Evolutionary conservation across 306 rosid genomes (phyloP).

Genomic region (Glycyrrhiza uralensis): DNA sequence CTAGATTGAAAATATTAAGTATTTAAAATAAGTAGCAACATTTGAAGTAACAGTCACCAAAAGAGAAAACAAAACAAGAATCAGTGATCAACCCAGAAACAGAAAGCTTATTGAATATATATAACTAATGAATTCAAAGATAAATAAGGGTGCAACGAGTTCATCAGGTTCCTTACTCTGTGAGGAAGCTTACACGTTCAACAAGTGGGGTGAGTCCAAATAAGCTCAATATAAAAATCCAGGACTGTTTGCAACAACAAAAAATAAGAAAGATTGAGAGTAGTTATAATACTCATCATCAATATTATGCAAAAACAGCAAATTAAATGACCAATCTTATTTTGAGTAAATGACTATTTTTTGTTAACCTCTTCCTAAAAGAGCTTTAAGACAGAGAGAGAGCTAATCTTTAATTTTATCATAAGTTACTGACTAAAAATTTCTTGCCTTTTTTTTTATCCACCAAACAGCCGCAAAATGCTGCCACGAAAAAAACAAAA

Average conservation of each 20-base stretch:
- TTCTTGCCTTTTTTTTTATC: too few relatives aligned
- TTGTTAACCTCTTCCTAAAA: too few relatives aligned
- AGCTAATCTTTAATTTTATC: too few relatives aligned
- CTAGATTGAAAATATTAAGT: too few relatives aligned
- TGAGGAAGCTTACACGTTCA: constrained; percentile 90
- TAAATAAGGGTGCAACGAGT: background rate
- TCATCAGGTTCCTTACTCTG: constrained; percentile 63
- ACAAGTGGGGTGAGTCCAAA: constrained; percentile 86
- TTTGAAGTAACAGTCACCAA: constrained; percentile 5
- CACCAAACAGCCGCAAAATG: too few relatives aligned
- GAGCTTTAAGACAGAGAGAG: too few relatives aligned
- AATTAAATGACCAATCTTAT: background rate
- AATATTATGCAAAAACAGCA: background rate
- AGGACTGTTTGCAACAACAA: constrained; percentile 52
- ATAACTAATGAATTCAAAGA: background rate
- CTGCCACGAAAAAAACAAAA: too few relatives aligned
- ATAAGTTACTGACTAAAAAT: too few relatives aligned
- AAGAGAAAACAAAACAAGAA: background rate
- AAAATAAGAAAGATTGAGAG: background rate
- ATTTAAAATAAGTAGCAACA: too few relatives aligned
- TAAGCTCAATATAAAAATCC: constrained; percentile 78
- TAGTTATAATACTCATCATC: background rate
- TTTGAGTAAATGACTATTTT: too few relatives aligned
- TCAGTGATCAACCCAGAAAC: constrained; percentile 11
- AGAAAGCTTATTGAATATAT: background rate